A percentile compares a stretch with the other conserved stretches of the same genome.
These are phyloP conservation scores for Silene vulgaris DNA, from an alignment of 179 eudicot species.

Conservation along the genomic window DNA sequence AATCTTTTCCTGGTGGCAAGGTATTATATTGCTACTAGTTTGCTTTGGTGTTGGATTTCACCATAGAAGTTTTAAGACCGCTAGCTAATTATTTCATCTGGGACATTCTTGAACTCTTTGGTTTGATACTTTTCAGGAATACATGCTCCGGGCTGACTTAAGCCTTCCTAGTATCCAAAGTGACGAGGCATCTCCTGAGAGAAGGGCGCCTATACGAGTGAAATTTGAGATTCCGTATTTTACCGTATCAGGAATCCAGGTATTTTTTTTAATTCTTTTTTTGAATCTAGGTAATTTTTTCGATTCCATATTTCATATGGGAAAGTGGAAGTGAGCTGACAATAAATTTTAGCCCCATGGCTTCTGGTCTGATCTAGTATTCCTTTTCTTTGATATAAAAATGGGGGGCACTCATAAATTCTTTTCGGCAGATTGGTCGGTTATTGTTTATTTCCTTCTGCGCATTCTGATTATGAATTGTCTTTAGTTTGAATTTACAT, in stretches of 20 bases:
- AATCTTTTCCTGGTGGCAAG: constrained; percentile 98
- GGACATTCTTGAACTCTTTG: constrained; percentile 6
- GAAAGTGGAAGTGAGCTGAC: not conserved
- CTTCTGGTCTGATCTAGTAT: not conserved
- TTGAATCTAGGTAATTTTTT: constrained; percentile 43
- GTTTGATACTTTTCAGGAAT: constrained; percentile 45
- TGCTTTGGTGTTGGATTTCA: not conserved
- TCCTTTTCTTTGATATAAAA: not conserved
- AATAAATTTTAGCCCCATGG: not conserved
- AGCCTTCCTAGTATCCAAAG: constrained; percentile 76
- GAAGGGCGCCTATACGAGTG: constrained; percentile 88
- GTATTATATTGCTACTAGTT: constrained; percentile 22
- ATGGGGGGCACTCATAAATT: not conserved
- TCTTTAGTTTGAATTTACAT: not conserved
- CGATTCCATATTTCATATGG: not conserved
- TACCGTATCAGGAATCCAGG: constrained; percentile 95
- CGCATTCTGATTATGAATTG: not conserved
- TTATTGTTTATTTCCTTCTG: not conserved
- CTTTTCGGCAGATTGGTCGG: not conserved
- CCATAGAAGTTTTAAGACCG: not conserved
- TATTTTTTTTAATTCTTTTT: constrained; percentile 8
- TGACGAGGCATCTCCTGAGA: constrained; percentile 75
- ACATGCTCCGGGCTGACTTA: constrained; percentile 89
- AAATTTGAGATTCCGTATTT: constrained; percentile 97
- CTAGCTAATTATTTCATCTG: not conserved